Evolutionary conservation across 176 grass and related monocot species (phyloP), one percentile per base, ranked within the genome.

Genomic region (Zoysia japonica): DNA sequence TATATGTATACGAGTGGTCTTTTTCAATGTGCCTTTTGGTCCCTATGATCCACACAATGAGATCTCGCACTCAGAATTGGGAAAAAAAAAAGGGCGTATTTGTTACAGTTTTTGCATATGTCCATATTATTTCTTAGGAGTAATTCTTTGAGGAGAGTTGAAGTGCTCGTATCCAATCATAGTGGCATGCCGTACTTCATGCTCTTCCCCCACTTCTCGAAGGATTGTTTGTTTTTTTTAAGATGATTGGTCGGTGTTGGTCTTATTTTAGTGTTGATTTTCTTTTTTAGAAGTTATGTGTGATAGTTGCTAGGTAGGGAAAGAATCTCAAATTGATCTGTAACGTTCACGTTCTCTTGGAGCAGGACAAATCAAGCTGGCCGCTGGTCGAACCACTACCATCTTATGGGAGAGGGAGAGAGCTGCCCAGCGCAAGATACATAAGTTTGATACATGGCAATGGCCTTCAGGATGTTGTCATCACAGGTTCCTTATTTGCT

Each of bases 361-460:
- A 83, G 67, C 84, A 98, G 95, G 90, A 94, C 76, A 82, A 81
- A 11, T 68, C 75, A 47, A 98, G 80, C 72, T 98, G 95, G 95
- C 92, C 92, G 6, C 77, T 98, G 71, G 76, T 98, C 12, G 92
- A 98, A 42, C 86, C 88, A 44, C 47, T 93, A 85, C 95, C 95
- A 5, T 98, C 95, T 14, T 98, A 98, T 15, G 95, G 95, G 66
- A 89, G 92, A 90, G 95, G 92, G 0, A 85, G 95, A 2, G 92
- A 98, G 74, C 73, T 90, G 49, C 95, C 95, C 0, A 92, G 95
- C 3, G 86, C 82, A 40, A 90, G 95, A 85, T 98, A 98, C 77
- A 83, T 90, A 39, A 98, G 95, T 68, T 87, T 98, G 45, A 90
- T 98, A 74, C 95, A 98, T 87, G 95, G 90, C 81, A 86, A 74